Evolutionary conservation across 2,329 filamentous ascomycete species (phyloP).

Genomic region (Penicillium sp.): DNA sequence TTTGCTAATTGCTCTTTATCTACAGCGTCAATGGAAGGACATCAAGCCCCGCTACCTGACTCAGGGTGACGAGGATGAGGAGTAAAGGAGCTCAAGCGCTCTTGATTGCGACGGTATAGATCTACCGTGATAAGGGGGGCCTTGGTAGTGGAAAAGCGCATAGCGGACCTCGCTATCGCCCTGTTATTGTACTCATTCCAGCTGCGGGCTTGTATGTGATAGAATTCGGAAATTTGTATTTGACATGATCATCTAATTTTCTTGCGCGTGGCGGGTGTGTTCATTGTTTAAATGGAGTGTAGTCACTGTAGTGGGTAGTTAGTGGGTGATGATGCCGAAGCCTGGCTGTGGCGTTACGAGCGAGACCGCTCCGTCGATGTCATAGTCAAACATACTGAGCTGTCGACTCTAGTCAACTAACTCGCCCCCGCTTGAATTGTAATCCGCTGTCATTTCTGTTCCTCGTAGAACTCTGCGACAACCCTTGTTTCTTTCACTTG

Average conservation of each 20-base stretch:
- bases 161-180: conserved; percentile 14
- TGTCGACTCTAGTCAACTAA: conserved; percentile 2
- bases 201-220: conserved; percentile 27
- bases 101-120: conserved; percentile 15
- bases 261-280: background rate
- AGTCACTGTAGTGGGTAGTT: background rate
- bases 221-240: conserved; percentile 30
- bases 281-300: background rate
- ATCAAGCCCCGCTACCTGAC: conserved; percentile 88
- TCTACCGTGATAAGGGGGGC: conserved; percentile 21
- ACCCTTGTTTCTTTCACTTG: background rate
- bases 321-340: conserved; percentile 9
- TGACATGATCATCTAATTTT: conserved; percentile 9
- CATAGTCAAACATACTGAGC: conserved; percentile 23
- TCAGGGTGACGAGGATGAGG: conserved; percentile 64
- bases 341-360: conserved; percentile 26
- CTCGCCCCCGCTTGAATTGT: conserved; percentile 3
- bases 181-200: conserved; percentile 27
- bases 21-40: conserved; percentile 98
- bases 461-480: background rate
- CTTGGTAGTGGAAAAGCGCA: conserved; percentile 20
- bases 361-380: conserved; percentile 29
- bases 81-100: conserved; percentile 29
- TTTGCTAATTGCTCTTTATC: conserved; percentile 19
- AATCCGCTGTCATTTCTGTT: background rate